Percentiles rank a stretch among this genome's conserved stretches.
Evolutionary conservation across 768 basidiomycete genomes (phyloP).

Genomic region (Lactarius indigo): DNA sequence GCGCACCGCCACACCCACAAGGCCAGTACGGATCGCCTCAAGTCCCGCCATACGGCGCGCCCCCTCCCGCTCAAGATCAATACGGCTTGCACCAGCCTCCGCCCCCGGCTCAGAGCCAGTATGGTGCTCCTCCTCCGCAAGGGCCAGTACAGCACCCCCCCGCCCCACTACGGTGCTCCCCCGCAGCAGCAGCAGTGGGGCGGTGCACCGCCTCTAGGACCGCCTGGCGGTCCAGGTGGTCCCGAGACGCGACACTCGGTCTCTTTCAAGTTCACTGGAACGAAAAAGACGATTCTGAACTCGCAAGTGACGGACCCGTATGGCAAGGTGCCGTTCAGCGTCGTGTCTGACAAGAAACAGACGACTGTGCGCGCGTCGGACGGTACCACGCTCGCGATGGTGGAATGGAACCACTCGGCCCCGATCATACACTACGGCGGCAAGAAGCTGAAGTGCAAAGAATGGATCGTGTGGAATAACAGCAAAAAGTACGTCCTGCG

Average conservation of each 20-base stretch:
- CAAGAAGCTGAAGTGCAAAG: slow-evolving; percentile 14
- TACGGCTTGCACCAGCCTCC: background rate
- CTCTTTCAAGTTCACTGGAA: slow-evolving; percentile 9
- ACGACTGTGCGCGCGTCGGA: slow-evolving; percentile 5
- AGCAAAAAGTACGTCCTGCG: background rate
- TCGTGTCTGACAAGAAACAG: slow-evolving; percentile 15
- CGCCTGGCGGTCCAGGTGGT: background rate
- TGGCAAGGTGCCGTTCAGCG: slow-evolving; percentile 13
- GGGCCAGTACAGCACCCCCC: background rate
- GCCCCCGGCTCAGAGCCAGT: background rate
- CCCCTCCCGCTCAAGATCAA: background rate
- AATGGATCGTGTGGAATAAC: slow-evolving; percentile 13
- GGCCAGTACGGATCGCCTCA: background rate
- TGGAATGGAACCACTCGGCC: slow-evolving; percentile 20
- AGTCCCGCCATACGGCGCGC: background rate
- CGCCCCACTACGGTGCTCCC: background rate
- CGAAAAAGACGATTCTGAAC: slow-evolving; percentile 7
- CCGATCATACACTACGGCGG: slow-evolving; percentile 12
- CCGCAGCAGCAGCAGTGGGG: slow-evolving; percentile 7
- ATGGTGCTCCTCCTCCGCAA: background rate
- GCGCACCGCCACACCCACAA: background rate
- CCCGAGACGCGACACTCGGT: slow-evolving; percentile 2
- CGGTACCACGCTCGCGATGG: slow-evolving; percentile 2
- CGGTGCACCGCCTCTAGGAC: background rate
- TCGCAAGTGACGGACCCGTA: slow-evolving; percentile 13